phyloP scores from a whole-genome alignment of 306 rosid genomes.

The Alnus rubra region DNA sequence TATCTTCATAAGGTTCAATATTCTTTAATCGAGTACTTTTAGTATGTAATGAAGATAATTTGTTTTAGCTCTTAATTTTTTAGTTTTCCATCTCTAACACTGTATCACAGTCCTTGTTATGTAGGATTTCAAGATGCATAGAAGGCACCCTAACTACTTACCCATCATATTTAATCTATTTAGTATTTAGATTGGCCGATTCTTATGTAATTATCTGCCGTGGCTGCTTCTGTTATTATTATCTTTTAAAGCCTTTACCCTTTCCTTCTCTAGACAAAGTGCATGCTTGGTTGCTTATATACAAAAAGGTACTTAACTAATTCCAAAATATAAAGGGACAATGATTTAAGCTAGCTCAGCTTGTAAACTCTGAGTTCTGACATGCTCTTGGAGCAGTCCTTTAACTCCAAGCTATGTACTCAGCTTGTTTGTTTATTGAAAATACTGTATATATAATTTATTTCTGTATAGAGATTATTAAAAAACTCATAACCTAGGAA shows the following conservation, averaged over 20 bases:
- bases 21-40: slow-evolving; percentile 17
- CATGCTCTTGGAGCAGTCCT: not conserved
- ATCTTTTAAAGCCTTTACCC: not conserved
- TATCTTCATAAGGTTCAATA: slow-evolving; percentile 77
- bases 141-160: not conserved
- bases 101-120: not conserved
- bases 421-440: not conserved
- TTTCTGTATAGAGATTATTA: no score
- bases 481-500: no score
- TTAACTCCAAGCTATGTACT: not conserved
- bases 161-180: not conserved
- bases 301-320: not conserved
- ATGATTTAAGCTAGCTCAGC: slow-evolving; percentile 8
- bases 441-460: no score
- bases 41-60: slow-evolving; percentile 17
- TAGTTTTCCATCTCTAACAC: not conserved
- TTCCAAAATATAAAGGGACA: not conserved
- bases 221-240: not conserved
- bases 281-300: not conserved
- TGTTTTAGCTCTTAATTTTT: not conserved
- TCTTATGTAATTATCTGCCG: not conserved
- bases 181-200: not conserved
- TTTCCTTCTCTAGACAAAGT: not conserved
- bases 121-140: slow-evolving; percentile 3
- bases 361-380: not conserved